Conservation (phyloP, 306 rosid species). For the Begonia peltatifolia region DNA sequence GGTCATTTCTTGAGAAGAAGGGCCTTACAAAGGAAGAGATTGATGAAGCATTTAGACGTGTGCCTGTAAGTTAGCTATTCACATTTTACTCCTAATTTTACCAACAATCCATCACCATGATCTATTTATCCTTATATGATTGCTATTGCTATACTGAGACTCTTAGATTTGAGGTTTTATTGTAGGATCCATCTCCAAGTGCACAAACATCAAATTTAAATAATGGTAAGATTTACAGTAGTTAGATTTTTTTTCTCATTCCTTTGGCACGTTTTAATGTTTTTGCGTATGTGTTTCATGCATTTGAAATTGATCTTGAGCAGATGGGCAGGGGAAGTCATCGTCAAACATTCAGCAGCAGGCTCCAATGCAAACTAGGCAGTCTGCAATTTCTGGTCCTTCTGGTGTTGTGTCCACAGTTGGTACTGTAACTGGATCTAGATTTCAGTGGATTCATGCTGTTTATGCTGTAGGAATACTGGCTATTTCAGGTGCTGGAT, state of each 20-base stretch:
- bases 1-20: slow-evolving; percentile 81
- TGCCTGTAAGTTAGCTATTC: slow-evolving; percentile 46
- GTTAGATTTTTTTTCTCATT: not conserved
- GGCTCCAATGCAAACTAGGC: slow-evolving; percentile 32
- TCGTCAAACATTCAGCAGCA: slow-evolving; percentile 28
- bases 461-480: slow-evolving; percentile 54
- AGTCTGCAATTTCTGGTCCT: slow-evolving; percentile 35
- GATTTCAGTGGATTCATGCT: slow-evolving; percentile 78
- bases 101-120: too few species aligned
- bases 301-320: slow-evolving; percentile 1
- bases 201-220: slow-evolving; percentile 29
- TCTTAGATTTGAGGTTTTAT: not conserved
- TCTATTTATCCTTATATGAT: not conserved
- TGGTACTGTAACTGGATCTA: slow-evolving; percentile 23
- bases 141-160: not conserved
- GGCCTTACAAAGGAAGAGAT: slow-evolving; percentile 95
- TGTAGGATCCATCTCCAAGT: slow-evolving; percentile 60
- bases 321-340: slow-evolving; percentile 40
- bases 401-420: slow-evolving; percentile 20
- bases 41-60: slow-evolving; percentile 79
- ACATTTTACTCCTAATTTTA: not conserved
- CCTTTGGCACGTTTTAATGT: not conserved
- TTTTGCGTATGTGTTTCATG: slow-evolving; percentile 2
- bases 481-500: slow-evolving; percentile 69
- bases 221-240: slow-evolving; percentile 7